Conservation (phyloP, 257 asterid species). For the Handroanthus guayacan region DNA sequence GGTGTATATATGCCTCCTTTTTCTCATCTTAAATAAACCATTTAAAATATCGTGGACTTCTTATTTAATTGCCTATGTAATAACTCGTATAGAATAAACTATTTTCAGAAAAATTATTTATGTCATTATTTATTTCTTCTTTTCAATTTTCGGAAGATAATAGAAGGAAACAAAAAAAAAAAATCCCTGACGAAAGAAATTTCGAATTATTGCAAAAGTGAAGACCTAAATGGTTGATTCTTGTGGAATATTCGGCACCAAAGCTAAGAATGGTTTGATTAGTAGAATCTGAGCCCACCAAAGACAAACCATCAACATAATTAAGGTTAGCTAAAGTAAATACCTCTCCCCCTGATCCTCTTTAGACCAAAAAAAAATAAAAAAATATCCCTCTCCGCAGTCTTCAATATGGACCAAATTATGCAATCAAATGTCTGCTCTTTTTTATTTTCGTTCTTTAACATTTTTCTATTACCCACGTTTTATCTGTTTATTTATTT, state of each 20-base stretch:
- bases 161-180: not conserved
- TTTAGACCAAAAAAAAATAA: too few relatives aligned
- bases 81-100: not conserved
- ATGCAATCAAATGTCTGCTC: not conserved
- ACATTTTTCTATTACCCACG: too few relatives aligned
- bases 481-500: too few relatives aligned
- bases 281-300: not conserved
- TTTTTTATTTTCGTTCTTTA: too few relatives aligned
- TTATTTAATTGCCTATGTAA: not conserved
- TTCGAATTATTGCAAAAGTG: not conserved
- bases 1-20: not conserved
- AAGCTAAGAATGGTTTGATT: not conserved
- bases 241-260: conserved; percentile 18
- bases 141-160: not conserved
- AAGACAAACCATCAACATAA: not conserved
- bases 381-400: too few relatives aligned
- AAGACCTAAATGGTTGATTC: conserved; percentile 15
- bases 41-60: not conserved
- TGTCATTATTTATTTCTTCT: too few relatives aligned
- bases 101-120: not conserved
- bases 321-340: not conserved
- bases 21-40: not conserved
- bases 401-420: too few relatives aligned
- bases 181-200: not conserved
- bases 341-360: not conserved